Conservation (phyloP, 768 basidiomycete species). For the Chiua virens region DNA sequence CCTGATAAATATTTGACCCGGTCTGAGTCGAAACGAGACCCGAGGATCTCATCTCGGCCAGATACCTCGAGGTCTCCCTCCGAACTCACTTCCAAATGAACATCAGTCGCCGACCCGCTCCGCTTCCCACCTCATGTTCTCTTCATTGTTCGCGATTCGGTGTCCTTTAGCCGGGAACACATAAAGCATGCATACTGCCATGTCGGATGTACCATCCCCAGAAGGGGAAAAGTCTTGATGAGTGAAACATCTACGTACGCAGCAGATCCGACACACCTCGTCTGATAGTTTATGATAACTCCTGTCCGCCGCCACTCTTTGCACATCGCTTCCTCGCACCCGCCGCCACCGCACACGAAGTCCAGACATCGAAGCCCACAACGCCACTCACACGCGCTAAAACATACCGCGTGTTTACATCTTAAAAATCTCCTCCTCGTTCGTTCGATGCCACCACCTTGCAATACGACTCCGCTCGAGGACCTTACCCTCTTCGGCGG, state of each 20-base stretch:
- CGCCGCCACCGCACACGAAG: slow-evolving; percentile 24
- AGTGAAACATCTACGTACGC: too few relatives aligned
- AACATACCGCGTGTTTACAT: slow-evolving; percentile 10
- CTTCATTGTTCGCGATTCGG: slow-evolving; percentile 19
- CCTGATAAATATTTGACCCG: background rate
- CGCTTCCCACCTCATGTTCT: background rate
- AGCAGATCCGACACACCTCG: background rate
- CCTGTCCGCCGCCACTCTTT: slow-evolving; percentile 5
- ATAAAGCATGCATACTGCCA: too few relatives aligned
- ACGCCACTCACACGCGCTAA: slow-evolving; percentile 4
- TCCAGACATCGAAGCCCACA: slow-evolving; percentile 1
- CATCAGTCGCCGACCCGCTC: too few relatives aligned
- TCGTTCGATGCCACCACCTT: background rate
- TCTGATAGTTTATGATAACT: background rate
- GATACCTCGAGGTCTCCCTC: too few relatives aligned
- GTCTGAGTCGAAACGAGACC: slow-evolving; percentile 9
- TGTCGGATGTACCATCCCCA: too few relatives aligned
- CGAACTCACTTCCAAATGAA: too few relatives aligned
- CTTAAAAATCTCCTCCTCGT: slow-evolving; percentile 5
- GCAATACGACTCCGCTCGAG: too few relatives aligned
- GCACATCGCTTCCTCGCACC: slow-evolving; percentile 16
- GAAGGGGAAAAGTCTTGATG: too few relatives aligned
- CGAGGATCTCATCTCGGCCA: slow-evolving; percentile 14
- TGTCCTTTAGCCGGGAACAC: background rate
- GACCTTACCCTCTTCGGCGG: slow-evolving; percentile 13